A percentile compares a stretch with the other conserved stretches of the same genome.
These are phyloP conservation scores for Cyclotella cryptica DNA, from an alignment of 108 stramenopile genomes.

Conservation along the genomic window DNA sequence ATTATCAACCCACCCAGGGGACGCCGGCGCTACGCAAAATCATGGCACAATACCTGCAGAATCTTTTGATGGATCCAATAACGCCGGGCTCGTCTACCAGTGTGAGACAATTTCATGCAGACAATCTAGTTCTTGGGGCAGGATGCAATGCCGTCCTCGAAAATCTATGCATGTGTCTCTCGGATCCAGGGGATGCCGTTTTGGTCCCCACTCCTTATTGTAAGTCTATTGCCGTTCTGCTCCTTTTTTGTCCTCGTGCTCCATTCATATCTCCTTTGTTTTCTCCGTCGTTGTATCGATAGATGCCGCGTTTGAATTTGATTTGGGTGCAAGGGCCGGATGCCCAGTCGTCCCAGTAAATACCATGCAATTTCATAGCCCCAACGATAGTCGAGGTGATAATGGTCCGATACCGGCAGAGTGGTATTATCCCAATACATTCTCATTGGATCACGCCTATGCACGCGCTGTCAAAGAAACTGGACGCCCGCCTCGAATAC, in stretches of 20 bases:
- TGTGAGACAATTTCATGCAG: constrained; percentile 58
- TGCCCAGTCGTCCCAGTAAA: constrained; percentile 72
- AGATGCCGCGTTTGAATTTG: constrained; percentile 93
- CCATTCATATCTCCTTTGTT: too few species aligned
- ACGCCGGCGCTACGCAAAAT: constrained; percentile 55
- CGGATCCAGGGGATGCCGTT: constrained; percentile 87
- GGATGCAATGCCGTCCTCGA: constrained; percentile 92
- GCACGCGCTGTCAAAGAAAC: constrained; percentile 51
- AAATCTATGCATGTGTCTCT: constrained; percentile 81
- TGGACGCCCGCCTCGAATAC: constrained; percentile 57
- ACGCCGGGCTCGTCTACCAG: too few species aligned
- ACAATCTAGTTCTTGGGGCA: constrained; percentile 76
- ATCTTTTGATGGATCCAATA: constrained; percentile 38
- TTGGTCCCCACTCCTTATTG: constrained; percentile 91
- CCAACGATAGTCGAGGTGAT: background rate
- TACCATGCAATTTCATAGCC: constrained; percentile 55
- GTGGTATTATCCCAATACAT: constrained; percentile 74
- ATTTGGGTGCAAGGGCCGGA: constrained; percentile 79
- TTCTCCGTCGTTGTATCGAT: too few species aligned
- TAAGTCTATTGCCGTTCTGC: too few species aligned
- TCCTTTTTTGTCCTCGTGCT: too few species aligned
- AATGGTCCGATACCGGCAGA: constrained; percentile 40
- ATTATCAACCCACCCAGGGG: constrained; percentile 89
- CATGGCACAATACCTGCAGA: constrained; percentile 69
- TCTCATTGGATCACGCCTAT: constrained; percentile 69